Evolutionary conservation across 2,329 filamentous ascomycete genomes (phyloP), one percentile per base, ranked within the genome.

Genomic region (Ascochyta clinopodiicola): DNA sequence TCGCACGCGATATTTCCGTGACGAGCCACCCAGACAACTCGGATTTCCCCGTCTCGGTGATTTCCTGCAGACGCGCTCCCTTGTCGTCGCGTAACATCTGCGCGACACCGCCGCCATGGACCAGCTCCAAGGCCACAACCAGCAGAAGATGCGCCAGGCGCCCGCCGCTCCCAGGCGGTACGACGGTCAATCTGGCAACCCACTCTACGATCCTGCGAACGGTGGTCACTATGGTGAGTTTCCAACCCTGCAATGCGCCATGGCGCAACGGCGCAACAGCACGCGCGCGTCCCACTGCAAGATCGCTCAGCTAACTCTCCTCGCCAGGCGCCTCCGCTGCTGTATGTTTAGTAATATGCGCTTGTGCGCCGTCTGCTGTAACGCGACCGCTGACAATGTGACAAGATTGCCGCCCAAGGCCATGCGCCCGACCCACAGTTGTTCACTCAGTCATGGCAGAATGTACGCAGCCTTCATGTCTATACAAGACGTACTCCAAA

Each of bases 391-490:
- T 75, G 69, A 76, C 63, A 47, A 71, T 68, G 64, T 67, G 66
- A 81, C 71, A 76, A 95, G 90, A 88, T 97, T 66, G 91, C 93
- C 44, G 87, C 88, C 39, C 88, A 92, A 79, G 92, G 92, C 53
- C 95, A 91, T 76, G 91, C 92, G 42, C 92, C 93, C n/a, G 88
- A 87, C 59, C 82, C 92, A 40, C 93, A 97, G 76, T 86, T 96
- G 53, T 98, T 97, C 78, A 94, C 91, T 1, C 93, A 93, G 15
- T 89, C 92, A 59, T 98, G 94, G 93, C 90, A 92, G 68, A 99
- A 99, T 80, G 94, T 95, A 81, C 31, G 68, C 49, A 24, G 21
- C 17, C 17, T 31, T 19, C 27, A 25, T 35, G 21, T 36, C 29
- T 31, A 21, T 24, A 27, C 44, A 27, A 43, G 13, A 31, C 36